Evolutionary conservation across 306 rosid species (phyloP), one percentile per base, ranked within the genome.

Genomic region (Castanea sativa): DNA sequence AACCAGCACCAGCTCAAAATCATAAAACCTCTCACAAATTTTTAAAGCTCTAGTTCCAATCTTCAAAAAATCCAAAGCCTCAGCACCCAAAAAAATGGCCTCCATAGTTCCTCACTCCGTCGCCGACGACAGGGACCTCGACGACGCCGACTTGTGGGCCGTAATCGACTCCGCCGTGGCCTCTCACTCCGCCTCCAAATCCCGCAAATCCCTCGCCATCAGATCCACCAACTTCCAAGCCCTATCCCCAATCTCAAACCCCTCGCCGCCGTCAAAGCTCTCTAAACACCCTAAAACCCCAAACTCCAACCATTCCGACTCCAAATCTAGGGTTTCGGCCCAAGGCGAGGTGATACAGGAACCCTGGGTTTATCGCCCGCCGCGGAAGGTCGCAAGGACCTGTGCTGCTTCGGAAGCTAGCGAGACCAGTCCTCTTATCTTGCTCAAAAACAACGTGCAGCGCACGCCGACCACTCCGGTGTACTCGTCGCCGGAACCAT

Each of bases 131-230:
- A 91, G 89, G 58, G 97, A 94, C 61, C 89, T 94, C 57, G 98
- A 92, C 87, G 98, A 94, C 78, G 97, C 88, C 2, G 92, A 92
- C 43, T 55, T 94, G 35, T 94, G 98, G 98, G 98, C 97, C 1
- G 92, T 94, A 51, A 92, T 94, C 51, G 98, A 94, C 76, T 88
- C 95, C 60, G 96, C 97, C 65, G 78, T 96, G 5, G 98, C 91
- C 16, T 86, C 93, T 0, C 88, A 80, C 69, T 88, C 93, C 57
- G 76, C 93, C 20, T 73, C 90, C 38, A 91, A 88, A 75, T 73
- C 92, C 21, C 88, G 89, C 38, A 91, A 88, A 75, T 73, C 92
- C 21, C 88, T 89, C 49, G 79, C 88, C 2, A 58, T 83, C 88
- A 90, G 79, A n/a, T 63, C 69, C 81, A 74, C 83, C 10, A 79